Conservation (phyloP, 257 asterid genomes). For the Jacaranda copaia region DNA sequence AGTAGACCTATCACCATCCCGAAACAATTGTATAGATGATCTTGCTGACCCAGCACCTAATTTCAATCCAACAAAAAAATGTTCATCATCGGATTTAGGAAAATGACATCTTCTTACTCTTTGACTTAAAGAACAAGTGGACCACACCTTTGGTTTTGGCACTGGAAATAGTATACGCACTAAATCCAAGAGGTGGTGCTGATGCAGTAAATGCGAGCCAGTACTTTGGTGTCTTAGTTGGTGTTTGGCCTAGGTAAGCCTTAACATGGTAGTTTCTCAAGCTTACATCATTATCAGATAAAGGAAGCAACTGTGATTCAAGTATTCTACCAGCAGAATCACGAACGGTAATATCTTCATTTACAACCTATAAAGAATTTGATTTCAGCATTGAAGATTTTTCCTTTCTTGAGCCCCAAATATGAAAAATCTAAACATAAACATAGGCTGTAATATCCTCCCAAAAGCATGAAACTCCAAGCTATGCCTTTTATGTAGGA, state of each 20-base stretch:
- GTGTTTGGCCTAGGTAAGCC: conserved; percentile 44
- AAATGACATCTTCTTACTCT: conserved; percentile 2
- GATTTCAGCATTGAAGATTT: conserved; percentile 13
- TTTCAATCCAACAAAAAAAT: conserved; percentile 20
- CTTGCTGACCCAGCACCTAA: conserved; percentile 39
- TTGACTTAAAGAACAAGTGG: conserved; percentile 13
- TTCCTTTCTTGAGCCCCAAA: neutral
- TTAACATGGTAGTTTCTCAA: conserved; percentile 44
- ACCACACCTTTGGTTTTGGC: conserved; percentile 39
- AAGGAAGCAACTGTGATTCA: conserved; percentile 49
- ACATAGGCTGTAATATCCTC: neutral
- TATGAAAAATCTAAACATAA: conserved; percentile 11
- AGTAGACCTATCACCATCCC: conserved; percentile 32
- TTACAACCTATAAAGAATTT: conserved; percentile 33
- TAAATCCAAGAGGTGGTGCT: conserved; percentile 52
- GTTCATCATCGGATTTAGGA: conserved; percentile 9
- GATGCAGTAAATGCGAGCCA: conserved; percentile 50
- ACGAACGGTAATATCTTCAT: conserved; percentile 40
- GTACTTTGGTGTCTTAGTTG: conserved; percentile 43
- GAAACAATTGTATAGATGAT: conserved; percentile 41
- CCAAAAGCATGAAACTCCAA: conserved; percentile 17
- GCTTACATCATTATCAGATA: conserved; percentile 40
- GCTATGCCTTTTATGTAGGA: conserved; percentile 17
- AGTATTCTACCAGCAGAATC: conserved; percentile 48
- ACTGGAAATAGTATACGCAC: conserved; percentile 44